Percentiles rank a stretch among this genome's conserved stretches.
phyloP scores from a whole-genome alignment of 108 stramenopile genomes.

The Nitzschia sp. region DNA sequence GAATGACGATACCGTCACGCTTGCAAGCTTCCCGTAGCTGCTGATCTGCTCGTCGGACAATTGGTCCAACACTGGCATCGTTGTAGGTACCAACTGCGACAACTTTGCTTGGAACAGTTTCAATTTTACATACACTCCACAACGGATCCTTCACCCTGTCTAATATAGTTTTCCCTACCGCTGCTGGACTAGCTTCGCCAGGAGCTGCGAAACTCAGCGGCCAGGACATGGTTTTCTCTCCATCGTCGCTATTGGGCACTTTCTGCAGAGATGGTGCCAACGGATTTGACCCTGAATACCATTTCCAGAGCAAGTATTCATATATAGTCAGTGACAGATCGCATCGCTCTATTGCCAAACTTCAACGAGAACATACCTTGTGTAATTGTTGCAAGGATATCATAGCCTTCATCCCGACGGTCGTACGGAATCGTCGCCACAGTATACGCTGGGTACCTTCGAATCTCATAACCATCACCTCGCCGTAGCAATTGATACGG shows the following conservation, averaged over 20 bases:
- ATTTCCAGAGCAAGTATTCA: too few species aligned
- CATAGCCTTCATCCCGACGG: conserved; percentile 83
- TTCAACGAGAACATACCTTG: conserved; percentile 38
- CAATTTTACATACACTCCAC: conserved; percentile 51
- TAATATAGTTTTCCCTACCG: conserved; percentile 23
- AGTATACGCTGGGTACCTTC: conserved; percentile 72
- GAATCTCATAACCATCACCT: conserved; percentile 79
- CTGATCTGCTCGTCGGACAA: conserved; percentile 67
- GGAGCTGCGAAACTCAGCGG: conserved; percentile 72
- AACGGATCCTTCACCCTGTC: conserved; percentile 52
- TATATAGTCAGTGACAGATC: background rate
- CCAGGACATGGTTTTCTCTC: conserved; percentile 82
- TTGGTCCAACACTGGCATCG: conserved; percentile 81
- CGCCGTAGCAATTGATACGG: conserved; percentile 84
- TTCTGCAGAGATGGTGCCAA: conserved; percentile 81
- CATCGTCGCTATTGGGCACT: conserved; percentile 52
- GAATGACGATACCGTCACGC: conserved; percentile 58
- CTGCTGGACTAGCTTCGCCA: conserved; percentile 46
- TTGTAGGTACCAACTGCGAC: conserved; percentile 76
- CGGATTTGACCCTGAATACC: conserved; percentile 55
- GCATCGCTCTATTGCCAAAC: background rate
- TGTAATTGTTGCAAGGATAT: conserved; percentile 70
- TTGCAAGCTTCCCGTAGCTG: conserved; percentile 54
- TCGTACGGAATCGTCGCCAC: conserved; percentile 63
- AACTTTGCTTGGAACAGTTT: conserved; percentile 43